Conservation (phyloP, 345 rosid genomes). For the Ceriops tagal region DNA sequence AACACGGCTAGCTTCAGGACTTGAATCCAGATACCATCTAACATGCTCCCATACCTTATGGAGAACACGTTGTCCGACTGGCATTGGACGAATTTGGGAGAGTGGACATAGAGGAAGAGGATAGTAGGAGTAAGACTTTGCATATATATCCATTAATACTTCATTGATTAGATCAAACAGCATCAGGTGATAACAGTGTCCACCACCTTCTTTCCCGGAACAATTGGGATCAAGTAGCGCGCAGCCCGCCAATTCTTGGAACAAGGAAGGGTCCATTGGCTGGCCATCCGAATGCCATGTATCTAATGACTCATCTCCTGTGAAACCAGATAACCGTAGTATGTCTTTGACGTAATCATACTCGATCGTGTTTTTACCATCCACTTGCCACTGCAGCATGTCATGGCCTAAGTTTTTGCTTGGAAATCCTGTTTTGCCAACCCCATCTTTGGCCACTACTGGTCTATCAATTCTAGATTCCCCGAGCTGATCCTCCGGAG, state of each 20-base stretch:
- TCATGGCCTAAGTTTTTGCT: slow-evolving; percentile 11
- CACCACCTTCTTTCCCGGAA: slow-evolving; percentile 35
- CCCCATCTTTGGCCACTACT: neutral
- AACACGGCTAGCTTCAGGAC: slow-evolving; percentile 31
- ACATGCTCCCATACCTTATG: slow-evolving; percentile 67
- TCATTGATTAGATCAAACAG: slow-evolving; percentile 75
- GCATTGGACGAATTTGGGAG: slow-evolving; percentile 55
- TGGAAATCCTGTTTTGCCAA: slow-evolving; percentile 9
- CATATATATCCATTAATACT: slow-evolving; percentile 54
- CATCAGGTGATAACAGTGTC: slow-evolving; percentile 41
- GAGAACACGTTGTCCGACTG: slow-evolving; percentile 49
- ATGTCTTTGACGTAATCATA: slow-evolving; percentile 68
- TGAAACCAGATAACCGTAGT: slow-evolving; percentile 67
- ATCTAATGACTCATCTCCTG: slow-evolving; percentile 42
- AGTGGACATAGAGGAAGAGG: slow-evolving; percentile 51
- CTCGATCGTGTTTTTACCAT: slow-evolving; percentile 42
- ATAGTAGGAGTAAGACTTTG: slow-evolving; percentile 52
- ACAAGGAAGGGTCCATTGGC: slow-evolving; percentile 57
- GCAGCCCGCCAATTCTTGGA: slow-evolving; percentile 50
- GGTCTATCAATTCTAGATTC: slow-evolving; percentile 6
- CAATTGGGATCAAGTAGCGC: slow-evolving; percentile 49
- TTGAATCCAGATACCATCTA: slow-evolving; percentile 45
- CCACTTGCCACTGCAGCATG: slow-evolving; percentile 25
- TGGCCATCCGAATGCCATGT: slow-evolving; percentile 66
- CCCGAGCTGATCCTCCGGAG: neutral